Evolutionary conservation across 208 protist genomes (phyloP).

Genomic region (Kentomonas sorsogonicus): DNA sequence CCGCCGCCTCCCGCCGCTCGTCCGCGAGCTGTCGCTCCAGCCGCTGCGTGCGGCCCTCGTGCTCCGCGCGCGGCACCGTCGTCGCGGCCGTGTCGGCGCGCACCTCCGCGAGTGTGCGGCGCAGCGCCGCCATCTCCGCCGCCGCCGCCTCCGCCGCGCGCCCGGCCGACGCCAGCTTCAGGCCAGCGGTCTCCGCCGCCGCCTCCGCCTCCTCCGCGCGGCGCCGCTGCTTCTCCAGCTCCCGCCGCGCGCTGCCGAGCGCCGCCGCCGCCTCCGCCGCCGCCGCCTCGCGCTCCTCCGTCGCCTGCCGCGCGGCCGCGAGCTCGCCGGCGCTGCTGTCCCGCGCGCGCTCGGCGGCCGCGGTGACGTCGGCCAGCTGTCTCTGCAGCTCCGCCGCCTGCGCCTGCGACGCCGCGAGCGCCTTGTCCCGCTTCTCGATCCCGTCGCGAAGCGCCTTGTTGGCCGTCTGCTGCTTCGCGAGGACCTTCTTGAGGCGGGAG

Average conservation of each 20-base stretch:
- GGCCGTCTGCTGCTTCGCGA: neutral
- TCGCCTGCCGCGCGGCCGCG: too few relatives aligned
- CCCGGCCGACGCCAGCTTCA: too few relatives aligned
- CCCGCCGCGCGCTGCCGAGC: too few relatives aligned
- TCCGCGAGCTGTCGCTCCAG: neutral
- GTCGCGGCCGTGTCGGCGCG: too few relatives aligned
- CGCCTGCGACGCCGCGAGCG: too few relatives aligned
- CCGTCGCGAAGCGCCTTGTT: neutral
- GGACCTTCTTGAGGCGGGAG: neutral
- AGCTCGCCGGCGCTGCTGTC: neutral
- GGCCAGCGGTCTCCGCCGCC: neutral
- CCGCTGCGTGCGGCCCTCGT: neutral
- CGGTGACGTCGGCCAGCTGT: neutral
- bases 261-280: too few relatives aligned
- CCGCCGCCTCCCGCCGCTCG: neutral
- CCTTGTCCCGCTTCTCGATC: too few relatives aligned
- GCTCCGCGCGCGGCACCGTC: neutral
- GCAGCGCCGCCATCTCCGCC: too few relatives aligned
- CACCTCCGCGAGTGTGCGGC: too few relatives aligned
- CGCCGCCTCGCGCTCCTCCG: too few relatives aligned
- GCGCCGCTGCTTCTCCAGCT: constrained; percentile 15
- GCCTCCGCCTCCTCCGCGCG: constrained; percentile 5
- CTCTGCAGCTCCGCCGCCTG: constrained; percentile 2
- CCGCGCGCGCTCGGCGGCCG: too few relatives aligned
- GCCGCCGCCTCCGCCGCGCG: too few relatives aligned